Evolutionary conservation across 2,329 filamentous ascomycete genomes (phyloP).

Genomic region (Fonsecaea monophora): DNA sequence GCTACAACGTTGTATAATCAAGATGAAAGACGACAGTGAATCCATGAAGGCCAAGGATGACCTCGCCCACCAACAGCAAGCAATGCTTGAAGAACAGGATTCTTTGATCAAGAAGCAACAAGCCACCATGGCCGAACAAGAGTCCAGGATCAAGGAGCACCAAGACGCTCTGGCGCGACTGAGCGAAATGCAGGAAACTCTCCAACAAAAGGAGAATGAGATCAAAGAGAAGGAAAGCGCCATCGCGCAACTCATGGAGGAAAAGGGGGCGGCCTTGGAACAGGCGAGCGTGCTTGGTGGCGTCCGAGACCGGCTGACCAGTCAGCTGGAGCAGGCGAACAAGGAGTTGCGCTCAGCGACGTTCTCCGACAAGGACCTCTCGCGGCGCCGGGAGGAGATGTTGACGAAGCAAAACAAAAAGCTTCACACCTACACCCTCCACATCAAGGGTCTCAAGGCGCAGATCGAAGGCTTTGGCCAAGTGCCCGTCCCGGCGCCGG

Average conservation of each 20-base stretch:
- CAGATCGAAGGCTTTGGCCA: not conserved
- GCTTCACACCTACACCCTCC: not conserved
- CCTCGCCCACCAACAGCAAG: conserved; percentile 1
- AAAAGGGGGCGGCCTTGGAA: not conserved
- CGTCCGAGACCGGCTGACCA: not conserved
- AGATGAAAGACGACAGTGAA: not conserved
- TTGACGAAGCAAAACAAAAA: not conserved
- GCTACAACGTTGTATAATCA: not conserved
- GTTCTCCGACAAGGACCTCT: not conserved
- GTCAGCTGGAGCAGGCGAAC: not conserved
- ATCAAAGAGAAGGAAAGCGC: conserved; percentile 2
- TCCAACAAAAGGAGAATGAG: not conserved
- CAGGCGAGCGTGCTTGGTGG: not conserved
- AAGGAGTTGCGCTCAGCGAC: not conserved
- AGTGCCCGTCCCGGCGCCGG: not conserved
- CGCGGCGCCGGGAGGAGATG: not conserved
- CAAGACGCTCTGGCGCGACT: not conserved
- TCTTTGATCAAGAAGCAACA: conserved; percentile 2
- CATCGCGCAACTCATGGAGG: not conserved
- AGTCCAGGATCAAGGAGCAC: not conserved
- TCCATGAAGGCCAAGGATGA: not conserved
- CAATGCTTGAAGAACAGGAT: not conserved
- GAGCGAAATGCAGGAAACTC: not conserved
- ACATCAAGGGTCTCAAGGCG: conserved; percentile 6
- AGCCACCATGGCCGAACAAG: not conserved